A percentile compares a stretch with the other conserved stretches of the same genome.
Conservation (phyloP, 2,329 filamentous ascomycete species). For the Coniochaeta sp. region DNA sequence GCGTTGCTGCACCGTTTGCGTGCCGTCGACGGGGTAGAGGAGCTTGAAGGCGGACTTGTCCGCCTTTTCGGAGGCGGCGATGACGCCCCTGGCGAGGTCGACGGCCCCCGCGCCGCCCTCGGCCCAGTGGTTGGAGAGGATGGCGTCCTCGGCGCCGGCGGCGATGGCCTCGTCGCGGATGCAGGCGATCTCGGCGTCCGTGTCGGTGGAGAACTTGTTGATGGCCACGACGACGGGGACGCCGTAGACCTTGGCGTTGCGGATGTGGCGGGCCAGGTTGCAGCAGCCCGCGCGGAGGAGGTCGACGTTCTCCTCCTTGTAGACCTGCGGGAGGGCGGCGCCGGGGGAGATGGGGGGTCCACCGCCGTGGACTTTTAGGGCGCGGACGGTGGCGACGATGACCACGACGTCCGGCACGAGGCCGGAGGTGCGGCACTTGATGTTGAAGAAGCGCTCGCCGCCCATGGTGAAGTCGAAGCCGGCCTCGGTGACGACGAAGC, state of each 20-base stretch:
- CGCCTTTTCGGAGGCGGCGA: slow-evolving; percentile 73
- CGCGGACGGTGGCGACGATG: slow-evolving; percentile 89
- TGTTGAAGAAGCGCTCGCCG: slow-evolving; percentile 99
- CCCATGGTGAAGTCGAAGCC: slow-evolving; percentile 99
- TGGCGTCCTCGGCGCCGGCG: slow-evolving; percentile 88
- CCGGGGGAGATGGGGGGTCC: slow-evolving; percentile 90
- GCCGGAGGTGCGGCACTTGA: slow-evolving; percentile 94
- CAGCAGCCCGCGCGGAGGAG: slow-evolving; percentile 84
- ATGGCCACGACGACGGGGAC: slow-evolving; percentile 94
- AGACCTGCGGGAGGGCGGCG: slow-evolving; percentile 76
- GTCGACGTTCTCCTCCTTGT: slow-evolving; percentile 89
- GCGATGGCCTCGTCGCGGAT: slow-evolving; percentile 86
- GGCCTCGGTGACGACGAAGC: slow-evolving; percentile 93
- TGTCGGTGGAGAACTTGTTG: slow-evolving; percentile 94
- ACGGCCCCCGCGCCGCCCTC: slow-evolving; percentile 87
- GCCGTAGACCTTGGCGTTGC: slow-evolving; percentile 82
- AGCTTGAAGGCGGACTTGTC: slow-evolving; percentile 60
- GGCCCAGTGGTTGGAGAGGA: slow-evolving; percentile 94
- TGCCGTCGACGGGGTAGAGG: slow-evolving; percentile 65
- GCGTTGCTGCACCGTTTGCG: slow-evolving; percentile 71
- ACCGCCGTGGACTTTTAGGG: slow-evolving; percentile 93
- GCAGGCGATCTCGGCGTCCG: slow-evolving; percentile 81
- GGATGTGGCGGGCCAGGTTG: slow-evolving; percentile 92
- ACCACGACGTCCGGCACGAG: slow-evolving; percentile 90
- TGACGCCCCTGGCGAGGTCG: slow-evolving; percentile 80